phyloP scores from a whole-genome alignment of 73 alveolate species.

The Paramecium pentaurelia region DNA sequence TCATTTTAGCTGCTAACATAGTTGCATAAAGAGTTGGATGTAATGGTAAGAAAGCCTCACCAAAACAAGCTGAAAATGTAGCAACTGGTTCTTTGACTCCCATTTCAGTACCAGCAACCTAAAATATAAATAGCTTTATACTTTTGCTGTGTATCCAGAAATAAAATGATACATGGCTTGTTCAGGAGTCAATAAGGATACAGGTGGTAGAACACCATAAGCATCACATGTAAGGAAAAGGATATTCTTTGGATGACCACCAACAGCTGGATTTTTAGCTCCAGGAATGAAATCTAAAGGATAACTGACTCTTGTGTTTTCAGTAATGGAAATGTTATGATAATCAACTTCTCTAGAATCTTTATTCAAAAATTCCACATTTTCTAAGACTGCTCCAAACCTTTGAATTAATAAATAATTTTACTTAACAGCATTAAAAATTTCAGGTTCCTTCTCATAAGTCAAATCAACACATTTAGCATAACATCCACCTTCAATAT shows the following conservation, averaged over 20 bases:
- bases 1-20: constrained; percentile 91
- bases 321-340: constrained; percentile 78
- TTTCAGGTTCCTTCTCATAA: constrained; percentile 93
- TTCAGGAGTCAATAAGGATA: constrained; percentile 85
- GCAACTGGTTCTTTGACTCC: constrained; percentile 93
- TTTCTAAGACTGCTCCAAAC: constrained; percentile 87
- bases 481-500: constrained; percentile 97
- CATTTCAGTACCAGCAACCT: constrained; percentile 94
- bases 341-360: constrained; percentile 82
- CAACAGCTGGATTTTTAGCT: constrained; percentile 93
- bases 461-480: constrained; percentile 84
- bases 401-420: background rate
- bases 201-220: constrained; percentile 97
- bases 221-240: constrained; percentile 96
- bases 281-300: constrained; percentile 93
- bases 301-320: constrained; percentile 82
- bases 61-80: constrained; percentile 97
- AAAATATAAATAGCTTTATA: background rate
- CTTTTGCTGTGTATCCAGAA: constrained; percentile 94
- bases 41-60: constrained; percentile 93
- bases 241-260: constrained; percentile 94
- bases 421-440: constrained; percentile 79
- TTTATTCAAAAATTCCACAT: constrained; percentile 61
- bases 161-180: constrained; percentile 95
- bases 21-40: constrained; percentile 93